Evolutionary conservation across 2,329 filamentous ascomycete species (phyloP).

Genomic region (Podosphaera xanthii): DNA sequence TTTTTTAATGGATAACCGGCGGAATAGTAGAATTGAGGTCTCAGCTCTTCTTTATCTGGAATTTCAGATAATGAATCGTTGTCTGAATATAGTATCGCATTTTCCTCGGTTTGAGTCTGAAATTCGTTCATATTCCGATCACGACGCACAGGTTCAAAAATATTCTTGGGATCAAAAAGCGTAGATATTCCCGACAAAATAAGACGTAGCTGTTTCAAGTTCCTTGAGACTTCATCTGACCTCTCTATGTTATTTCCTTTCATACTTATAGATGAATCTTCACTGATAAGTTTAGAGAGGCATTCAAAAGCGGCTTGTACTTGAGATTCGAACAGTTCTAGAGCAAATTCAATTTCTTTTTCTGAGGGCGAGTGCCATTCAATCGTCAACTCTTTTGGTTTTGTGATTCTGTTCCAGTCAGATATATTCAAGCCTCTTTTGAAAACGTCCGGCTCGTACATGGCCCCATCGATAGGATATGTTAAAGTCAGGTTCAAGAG

Average conservation of each 20-base stretch:
- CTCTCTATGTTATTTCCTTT: conserved; percentile 96
- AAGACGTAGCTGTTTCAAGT: conserved; percentile 70
- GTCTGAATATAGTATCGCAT: conserved; percentile 11
- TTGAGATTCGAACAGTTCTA: conserved; percentile 72
- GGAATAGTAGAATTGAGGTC: conserved; percentile 70
- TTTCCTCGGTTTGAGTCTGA: conserved; percentile 21
- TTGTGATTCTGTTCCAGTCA: conserved; percentile 66
- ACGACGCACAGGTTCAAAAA: conserved; percentile 26
- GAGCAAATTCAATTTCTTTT: conserved; percentile 68
- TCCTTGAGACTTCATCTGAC: conserved; percentile 87
- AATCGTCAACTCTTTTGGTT: conserved; percentile 56
- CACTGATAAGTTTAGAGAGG: conserved; percentile 57
- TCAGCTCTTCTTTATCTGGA: conserved; percentile 58
- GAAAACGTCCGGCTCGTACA: conserved; percentile 63
- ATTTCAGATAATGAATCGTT: conserved; percentile 35
- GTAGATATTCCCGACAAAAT: conserved; percentile 75
- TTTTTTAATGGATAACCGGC: conserved; percentile 61
- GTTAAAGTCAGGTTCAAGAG: conserved; percentile 85
- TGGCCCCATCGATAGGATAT: conserved; percentile 70
- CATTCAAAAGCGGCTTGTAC: conserved; percentile 53
- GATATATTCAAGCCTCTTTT: conserved; percentile 47
- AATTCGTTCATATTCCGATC: background rate
- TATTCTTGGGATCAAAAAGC: conserved; percentile 61
- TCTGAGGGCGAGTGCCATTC: conserved; percentile 73
- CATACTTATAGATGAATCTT: conserved; percentile 60